Evolutionary conservation across 2,329 filamentous ascomycete genomes (phyloP).

Genomic region (Dactylellina drechsleri): DNA sequence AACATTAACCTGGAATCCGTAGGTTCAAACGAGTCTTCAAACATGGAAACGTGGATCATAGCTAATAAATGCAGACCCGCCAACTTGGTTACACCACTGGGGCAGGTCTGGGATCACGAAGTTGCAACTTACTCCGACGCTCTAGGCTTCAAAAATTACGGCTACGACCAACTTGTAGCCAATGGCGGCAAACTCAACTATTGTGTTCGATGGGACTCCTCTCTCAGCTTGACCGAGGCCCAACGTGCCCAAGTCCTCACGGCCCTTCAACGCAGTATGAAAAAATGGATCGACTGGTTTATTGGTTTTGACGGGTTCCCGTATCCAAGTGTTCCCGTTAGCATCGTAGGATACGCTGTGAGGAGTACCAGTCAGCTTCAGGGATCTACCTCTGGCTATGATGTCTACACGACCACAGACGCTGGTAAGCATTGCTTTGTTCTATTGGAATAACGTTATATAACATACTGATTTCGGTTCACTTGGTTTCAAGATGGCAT

Average conservation of each 20-base stretch:
- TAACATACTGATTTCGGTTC: not conserved
- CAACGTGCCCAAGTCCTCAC: conserved; percentile 35
- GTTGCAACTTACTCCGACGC: conserved; percentile 33
- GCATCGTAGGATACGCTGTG: conserved; percentile 65
- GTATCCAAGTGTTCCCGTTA: conserved; percentile 62
- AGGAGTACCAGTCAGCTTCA: conserved; percentile 61
- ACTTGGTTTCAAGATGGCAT: conserved; percentile 58
- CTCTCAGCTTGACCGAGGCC: conserved; percentile 26
- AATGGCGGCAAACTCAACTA: conserved; percentile 47
- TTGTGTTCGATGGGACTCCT: conserved; percentile 47
- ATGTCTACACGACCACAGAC: conserved; percentile 64
- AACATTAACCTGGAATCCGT: conserved; percentile 38
- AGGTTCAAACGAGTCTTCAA: conserved; percentile 3
- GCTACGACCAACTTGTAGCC: conserved; percentile 42
- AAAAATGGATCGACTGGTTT: conserved; percentile 60
- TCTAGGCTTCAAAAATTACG: conserved; percentile 47
- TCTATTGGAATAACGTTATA: not conserved
- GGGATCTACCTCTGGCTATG: conserved; percentile 61
- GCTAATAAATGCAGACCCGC: conserved; percentile 16
- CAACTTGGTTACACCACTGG: conserved; percentile 38
- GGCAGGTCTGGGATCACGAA: conserved; percentile 44
- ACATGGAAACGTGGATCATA: not conserved
- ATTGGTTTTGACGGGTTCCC: conserved; percentile 65
- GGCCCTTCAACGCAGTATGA: conserved; percentile 32
- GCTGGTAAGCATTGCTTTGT: conserved; percentile 45